Base-by-base conservation (phyloP, 768 basidiomycete genomes). In the Cystofilobasidium macerans region DNA sequence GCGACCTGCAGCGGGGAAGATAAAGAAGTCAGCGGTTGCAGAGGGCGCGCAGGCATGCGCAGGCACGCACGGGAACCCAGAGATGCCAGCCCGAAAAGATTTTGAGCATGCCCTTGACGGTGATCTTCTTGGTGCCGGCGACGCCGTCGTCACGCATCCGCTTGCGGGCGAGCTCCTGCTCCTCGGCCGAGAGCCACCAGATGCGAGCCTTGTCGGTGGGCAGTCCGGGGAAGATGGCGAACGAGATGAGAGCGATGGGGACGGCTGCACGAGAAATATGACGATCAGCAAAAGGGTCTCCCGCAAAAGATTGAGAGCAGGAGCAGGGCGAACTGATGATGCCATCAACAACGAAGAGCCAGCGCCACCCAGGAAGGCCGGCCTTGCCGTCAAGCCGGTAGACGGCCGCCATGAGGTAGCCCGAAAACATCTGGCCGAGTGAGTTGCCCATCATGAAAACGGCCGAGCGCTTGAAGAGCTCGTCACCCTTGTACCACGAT, bases 391-490 rank as follows among this genome's bases (percentile, higher is more conserved):
- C 47, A 5, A 43, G 59, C 6, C 13, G 13, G 26, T 60, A 28
- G 59, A 30, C 20, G 7, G 36, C 53, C n/a, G 38, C 36, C 20
- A 6, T 26, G 14, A 56, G 43, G 42, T 61, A 61, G 16, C 18
- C 53, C 53, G 54, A 57, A 30, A 64, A 64, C 63, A 64, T 64
- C 63, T 64, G 63, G 3, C 63, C 63, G 33, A 64, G 53, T 30
- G 54, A 57, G 63, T 64, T 64, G 22, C 63, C 63, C 11, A 57
- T 35, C 63, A 64, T 64, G 54, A 64, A 64, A n/a, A 57, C 63
- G 3, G 63, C 63, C 5, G 63, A 57, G 28, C 63, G 38, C 63
- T 64, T 64, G 63, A 64, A 64, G 3, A 64, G 63, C 54, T 64
- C 63, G 22, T 64, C 63, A 13, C 63, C 63, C 43, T 33, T 33